Evolutionary conservation across 2,329 filamentous ascomycete species (phyloP).

Genomic region (Colletotrichum echinochloae): DNA sequence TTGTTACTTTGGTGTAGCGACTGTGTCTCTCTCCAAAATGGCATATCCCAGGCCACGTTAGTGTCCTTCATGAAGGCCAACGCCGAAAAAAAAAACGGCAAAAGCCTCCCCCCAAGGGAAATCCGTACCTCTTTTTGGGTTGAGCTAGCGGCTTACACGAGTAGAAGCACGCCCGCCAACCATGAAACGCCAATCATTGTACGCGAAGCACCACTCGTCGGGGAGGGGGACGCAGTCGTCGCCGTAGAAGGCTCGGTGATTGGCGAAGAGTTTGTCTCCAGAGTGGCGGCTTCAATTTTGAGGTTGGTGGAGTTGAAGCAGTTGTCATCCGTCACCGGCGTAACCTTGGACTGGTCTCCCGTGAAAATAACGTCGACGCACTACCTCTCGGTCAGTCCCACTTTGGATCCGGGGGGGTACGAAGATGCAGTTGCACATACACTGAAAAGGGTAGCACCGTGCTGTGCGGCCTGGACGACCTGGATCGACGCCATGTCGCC

Average conservation of each 20-base stretch:
- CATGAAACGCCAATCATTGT: neutral
- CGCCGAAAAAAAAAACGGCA: neutral
- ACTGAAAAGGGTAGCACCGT: slow-evolving; percentile 76
- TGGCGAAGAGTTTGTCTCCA: slow-evolving; percentile 3
- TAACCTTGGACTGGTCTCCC: slow-evolving; percentile 63
- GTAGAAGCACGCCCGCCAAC: neutral
- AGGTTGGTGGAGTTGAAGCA: slow-evolving; percentile 75
- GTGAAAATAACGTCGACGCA: slow-evolving; percentile 81
- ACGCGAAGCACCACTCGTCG: neutral
- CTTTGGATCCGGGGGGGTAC: neutral
- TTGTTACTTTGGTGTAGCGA: neutral
- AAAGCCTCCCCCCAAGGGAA: neutral
- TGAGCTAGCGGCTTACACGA: neutral
- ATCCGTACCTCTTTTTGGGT: neutral
- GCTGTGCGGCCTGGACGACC: slow-evolving; percentile 74
- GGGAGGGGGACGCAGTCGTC: neutral
- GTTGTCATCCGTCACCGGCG: slow-evolving; percentile 69
- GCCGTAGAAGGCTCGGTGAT: slow-evolving; percentile 3
- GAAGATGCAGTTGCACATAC: slow-evolving; percentile 54
- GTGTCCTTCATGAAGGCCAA: neutral
- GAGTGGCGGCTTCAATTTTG: slow-evolving; percentile 10
- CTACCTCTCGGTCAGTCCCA: slow-evolving; percentile 51
- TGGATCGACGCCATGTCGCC: slow-evolving; percentile 81
- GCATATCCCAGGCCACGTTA: neutral
- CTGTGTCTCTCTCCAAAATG: neutral